A percentile compares a stretch with the other conserved stretches of the same genome.
Conservation (phyloP, 495 filamentous ascomycete species). For the Achaetomiella virescens region DNA sequence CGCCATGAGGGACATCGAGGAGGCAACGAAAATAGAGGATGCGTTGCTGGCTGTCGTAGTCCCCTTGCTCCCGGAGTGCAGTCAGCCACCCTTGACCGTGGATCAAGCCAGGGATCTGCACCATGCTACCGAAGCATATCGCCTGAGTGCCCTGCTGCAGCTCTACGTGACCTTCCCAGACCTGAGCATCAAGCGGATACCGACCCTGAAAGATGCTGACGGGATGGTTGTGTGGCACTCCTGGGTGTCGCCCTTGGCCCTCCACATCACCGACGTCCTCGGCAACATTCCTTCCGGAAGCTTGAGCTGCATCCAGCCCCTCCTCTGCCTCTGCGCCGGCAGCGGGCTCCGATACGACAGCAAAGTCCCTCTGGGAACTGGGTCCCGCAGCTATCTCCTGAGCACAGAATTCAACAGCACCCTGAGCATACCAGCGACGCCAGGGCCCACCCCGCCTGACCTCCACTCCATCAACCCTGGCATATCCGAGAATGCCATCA, state of each 20-base stretch:
- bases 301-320: conserved; percentile 30
- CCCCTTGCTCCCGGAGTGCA: background rate
- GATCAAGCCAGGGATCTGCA: conserved; percentile 8
- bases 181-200: conserved; percentile 21
- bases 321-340: conserved; percentile 31
- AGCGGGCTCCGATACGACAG: conserved; percentile 27
- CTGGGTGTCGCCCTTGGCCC: conserved; percentile 23
- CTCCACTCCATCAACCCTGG: background rate
- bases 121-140: conserved; percentile 27
- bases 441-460: background rate
- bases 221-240: conserved; percentile 18
- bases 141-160: conserved; percentile 27
- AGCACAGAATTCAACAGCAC: conserved; percentile 2
- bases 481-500: conserved; percentile 17
- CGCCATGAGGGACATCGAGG: conserved; percentile 29
- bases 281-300: conserved; percentile 16
- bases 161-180: conserved; percentile 32
- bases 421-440: background rate
- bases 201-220: conserved; percentile 14
- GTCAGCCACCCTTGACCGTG: background rate
- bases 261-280: conserved; percentile 24
- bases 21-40: conserved; percentile 24
- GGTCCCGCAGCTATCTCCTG: conserved; percentile 15
- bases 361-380: conserved; percentile 18
- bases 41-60: conserved; percentile 16